Evolutionary conservation across 352 stramenopile genomes (phyloP).

Genomic region (Phytophthora hibernalis): DNA sequence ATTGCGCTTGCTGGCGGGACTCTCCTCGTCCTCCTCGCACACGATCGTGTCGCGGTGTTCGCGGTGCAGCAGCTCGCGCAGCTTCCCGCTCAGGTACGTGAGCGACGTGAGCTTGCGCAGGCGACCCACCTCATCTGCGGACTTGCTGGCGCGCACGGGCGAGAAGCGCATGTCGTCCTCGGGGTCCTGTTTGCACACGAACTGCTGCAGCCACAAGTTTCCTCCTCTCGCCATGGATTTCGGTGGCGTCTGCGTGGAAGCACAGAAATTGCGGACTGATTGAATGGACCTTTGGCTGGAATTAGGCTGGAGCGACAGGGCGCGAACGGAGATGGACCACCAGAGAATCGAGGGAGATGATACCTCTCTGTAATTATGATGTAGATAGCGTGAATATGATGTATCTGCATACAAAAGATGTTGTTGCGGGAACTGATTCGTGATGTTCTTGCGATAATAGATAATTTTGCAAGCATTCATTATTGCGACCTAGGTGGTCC

Average conservation of each 20-base stretch:
- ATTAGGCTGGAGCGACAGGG: conserved; percentile 2
- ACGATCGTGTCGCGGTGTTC: conserved; percentile 68
- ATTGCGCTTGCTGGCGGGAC: conserved; percentile 38
- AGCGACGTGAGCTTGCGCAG: conserved; percentile 72
- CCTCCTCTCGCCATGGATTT: conserved; percentile 14
- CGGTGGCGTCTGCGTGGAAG: conserved; percentile 6
- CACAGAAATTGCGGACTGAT: conserved; percentile 37
- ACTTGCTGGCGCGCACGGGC: conserved; percentile 23
- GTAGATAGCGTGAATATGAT: too few species aligned
- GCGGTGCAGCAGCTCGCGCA: conserved; percentile 60
- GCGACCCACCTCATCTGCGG: conserved; percentile 43
- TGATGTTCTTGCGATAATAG: background rate
- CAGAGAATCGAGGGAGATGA: too few species aligned
- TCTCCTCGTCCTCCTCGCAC: conserved; percentile 66
- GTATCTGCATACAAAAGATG: too few species aligned
- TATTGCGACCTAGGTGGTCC: background rate
- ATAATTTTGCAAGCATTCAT: background rate
- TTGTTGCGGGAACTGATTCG: background rate
- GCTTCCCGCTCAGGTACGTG: conserved; percentile 59
- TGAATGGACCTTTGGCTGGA: conserved; percentile 12
- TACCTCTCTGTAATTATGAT: too few species aligned
- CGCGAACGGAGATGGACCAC: conserved; percentile 3
- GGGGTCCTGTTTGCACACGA: conserved; percentile 24
- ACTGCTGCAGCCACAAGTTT: conserved; percentile 19
- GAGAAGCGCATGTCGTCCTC: conserved; percentile 18